phyloP scores from a whole-genome alignment of 495 filamentous ascomycete species.

The Podospora comata region DNA sequence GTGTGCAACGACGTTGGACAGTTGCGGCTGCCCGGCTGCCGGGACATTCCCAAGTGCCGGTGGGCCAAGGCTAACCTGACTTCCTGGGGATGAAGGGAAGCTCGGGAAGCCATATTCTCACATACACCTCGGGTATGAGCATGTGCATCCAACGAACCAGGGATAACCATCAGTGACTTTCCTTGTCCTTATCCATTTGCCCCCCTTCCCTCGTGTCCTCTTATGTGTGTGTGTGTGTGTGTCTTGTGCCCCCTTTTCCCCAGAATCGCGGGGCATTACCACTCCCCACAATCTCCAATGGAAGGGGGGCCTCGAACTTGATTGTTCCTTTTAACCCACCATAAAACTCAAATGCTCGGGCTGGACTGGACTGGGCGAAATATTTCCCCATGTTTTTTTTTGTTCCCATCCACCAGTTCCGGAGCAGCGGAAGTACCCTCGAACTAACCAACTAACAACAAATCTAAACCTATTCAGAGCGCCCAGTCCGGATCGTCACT shows the following conservation, averaged over 20 bases:
- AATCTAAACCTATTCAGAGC: not conserved
- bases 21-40: not conserved
- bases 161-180: not conserved
- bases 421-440: not conserved
- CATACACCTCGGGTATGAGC: not conserved
- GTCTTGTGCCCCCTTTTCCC: not conserved
- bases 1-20: not conserved
- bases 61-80: not conserved
- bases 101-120: not conserved
- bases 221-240: too few relatives aligned
- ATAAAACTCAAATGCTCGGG: not conserved
- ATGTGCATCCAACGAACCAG: not conserved
- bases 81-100: not conserved
- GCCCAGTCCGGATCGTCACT: not conserved
- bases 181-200: not conserved
- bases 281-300: not conserved
- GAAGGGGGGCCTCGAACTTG: not conserved
- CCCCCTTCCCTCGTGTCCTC: not conserved
- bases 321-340: not conserved
- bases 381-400: not conserved
- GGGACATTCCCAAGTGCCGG: not conserved
- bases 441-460: not conserved
- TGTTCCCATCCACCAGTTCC: not conserved
- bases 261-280: not conserved
- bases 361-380: not conserved